A percentile compares a stretch with the other conserved stretches of the same genome.
Evolutionary conservation across 441 rosid genomes (phyloP).

Genomic region (Iberis amara): DNA sequence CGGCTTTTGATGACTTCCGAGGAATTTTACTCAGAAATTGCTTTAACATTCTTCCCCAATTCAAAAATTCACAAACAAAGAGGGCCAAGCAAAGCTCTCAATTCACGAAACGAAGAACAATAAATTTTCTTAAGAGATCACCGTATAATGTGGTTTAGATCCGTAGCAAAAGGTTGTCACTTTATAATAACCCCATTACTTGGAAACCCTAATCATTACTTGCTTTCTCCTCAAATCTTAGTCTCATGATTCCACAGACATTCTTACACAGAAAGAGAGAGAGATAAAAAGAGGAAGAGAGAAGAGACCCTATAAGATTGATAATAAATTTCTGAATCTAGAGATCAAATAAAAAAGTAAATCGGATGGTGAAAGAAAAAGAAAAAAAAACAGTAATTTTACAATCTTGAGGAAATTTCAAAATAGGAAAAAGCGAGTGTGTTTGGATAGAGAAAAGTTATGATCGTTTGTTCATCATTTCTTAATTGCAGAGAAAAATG

Average conservation of each 20-base stretch:
- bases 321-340: conserved; percentile 22
- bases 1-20: conserved; percentile 52
- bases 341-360: background rate
- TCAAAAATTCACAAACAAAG: conserved; percentile 5
- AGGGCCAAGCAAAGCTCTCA: background rate
- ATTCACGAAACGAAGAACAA: background rate
- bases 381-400: background rate
- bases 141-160: conserved; percentile 22
- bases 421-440: background rate
- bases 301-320: conserved; percentile 2
- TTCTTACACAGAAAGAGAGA: conserved; percentile 13
- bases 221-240: conserved; percentile 36
- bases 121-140: background rate
- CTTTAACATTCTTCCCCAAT: conserved; percentile 49
- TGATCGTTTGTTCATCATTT: conserved; percentile 22
- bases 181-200: conserved; percentile 22
- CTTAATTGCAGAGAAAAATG: conserved; percentile 43
- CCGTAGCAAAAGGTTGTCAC: conserved; percentile 21
- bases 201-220: conserved; percentile 32
- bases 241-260: conserved; percentile 31
- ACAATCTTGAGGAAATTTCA: background rate
- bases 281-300: background rate
- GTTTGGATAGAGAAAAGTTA: background rate
- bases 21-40: conserved; percentile 68
- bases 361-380: conserved; percentile 20